These are phyloP conservation scores for Penicillium fimorum DNA, from an alignment of 495 filamentous ascomycete genomes.

Conservation along the genomic window DNA sequence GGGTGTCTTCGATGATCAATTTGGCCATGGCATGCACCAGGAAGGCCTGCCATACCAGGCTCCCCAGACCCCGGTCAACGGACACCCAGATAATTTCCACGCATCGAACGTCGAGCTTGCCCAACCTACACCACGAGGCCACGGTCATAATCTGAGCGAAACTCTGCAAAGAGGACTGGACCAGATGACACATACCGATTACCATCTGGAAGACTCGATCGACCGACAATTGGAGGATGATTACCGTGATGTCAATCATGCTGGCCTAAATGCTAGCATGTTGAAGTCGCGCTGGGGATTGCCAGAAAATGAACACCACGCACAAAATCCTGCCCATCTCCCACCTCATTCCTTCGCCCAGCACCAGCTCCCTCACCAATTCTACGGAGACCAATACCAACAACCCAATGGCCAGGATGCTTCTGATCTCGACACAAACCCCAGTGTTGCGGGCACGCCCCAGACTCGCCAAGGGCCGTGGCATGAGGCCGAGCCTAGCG, in stretches of 20 bases:
- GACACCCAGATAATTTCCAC: constrained; percentile 44
- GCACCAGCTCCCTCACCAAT: constrained; percentile 38
- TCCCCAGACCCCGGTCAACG: constrained; percentile 35
- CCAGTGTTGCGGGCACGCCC: constrained; percentile 70
- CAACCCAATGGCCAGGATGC: constrained; percentile 51
- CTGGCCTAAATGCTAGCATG: constrained; percentile 35
- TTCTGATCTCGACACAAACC: constrained; percentile 74
- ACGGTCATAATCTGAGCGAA: constrained; percentile 64
- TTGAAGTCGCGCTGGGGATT: constrained; percentile 42
- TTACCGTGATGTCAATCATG: constrained; percentile 38
- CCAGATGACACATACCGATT: constrained; percentile 63
- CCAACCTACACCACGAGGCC: constrained; percentile 62
- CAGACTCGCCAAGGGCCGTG: constrained; percentile 38
- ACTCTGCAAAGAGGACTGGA: constrained; percentile 83
- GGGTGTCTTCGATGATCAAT: constrained; percentile 27
- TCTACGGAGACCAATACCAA: constrained; percentile 35
- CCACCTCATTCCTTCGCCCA: constrained; percentile 29
- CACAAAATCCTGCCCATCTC: constrained; percentile 13
- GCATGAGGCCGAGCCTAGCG: constrained; percentile 42
- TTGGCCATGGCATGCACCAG: constrained; percentile 24
- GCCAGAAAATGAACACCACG: constrained; percentile 31
- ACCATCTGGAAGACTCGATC: constrained; percentile 73
- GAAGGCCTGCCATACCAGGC: constrained; percentile 31
- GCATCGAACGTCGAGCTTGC: constrained; percentile 56
- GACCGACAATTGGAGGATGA: constrained; percentile 69